Percentiles rank a stretch among this genome's conserved stretches.
Conservation (phyloP, 2,329 filamentous ascomycete genomes). For the Onygenales sp. region DNA sequence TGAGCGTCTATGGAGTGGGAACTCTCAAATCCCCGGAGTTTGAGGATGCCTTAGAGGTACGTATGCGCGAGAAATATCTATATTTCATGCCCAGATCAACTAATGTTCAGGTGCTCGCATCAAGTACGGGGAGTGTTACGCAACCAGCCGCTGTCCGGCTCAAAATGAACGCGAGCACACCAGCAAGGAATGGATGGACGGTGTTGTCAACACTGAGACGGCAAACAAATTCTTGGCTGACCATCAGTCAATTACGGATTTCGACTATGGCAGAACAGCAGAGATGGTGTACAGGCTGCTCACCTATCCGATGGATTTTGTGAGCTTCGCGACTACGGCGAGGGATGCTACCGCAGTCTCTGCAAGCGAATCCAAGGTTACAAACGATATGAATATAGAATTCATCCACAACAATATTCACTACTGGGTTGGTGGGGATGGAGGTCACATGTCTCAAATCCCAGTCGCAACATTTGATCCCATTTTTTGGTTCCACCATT, state of each 20-base stretch:
- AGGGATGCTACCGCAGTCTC: not conserved
- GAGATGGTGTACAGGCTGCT: not conserved
- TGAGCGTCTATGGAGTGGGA: not conserved
- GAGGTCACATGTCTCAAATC: slow-evolving; percentile 61
- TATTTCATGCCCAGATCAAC: not conserved
- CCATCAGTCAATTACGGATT: not conserved
- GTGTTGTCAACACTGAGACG: not conserved
- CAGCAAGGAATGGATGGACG: not conserved
- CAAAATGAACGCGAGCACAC: not conserved
- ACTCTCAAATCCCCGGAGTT: not conserved
- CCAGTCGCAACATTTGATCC: slow-evolving; percentile 73
- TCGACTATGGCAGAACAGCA: not conserved
- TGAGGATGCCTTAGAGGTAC: not conserved
- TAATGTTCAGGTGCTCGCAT: not conserved
- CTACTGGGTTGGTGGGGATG: slow-evolving; percentile 43
- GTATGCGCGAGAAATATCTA: not conserved
- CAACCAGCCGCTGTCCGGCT: not conserved
- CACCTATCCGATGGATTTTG: not conserved
- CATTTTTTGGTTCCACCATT: slow-evolving; percentile 1
- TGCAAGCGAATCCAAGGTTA: not conserved
- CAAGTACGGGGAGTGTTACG: not conserved
- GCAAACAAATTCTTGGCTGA: not conserved
- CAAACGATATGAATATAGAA: slow-evolving; percentile 15
- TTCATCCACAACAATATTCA: slow-evolving; percentile 40
- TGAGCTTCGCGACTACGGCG: not conserved